Evolutionary conservation across 2,329 filamentous ascomycete genomes (phyloP), one percentile per base, ranked within the genome.

Genomic region (Ceratocystis alfenasii): DNA sequence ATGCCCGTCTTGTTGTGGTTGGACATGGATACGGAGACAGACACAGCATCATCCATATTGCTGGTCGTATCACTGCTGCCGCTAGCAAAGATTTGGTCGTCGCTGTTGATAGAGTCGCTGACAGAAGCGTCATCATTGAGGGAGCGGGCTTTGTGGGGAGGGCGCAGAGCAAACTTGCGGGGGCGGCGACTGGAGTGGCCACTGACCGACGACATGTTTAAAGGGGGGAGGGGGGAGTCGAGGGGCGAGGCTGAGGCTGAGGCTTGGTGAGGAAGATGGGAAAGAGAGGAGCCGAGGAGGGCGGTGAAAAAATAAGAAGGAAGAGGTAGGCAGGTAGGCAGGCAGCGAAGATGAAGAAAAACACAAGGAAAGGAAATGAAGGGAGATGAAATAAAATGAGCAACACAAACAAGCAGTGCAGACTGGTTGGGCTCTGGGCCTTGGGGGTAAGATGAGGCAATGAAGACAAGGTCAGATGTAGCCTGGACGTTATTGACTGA

Each of bases 121-220:
- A 81, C 85, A 63, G 85, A 87, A 73, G 87, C 85, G 70, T 87
- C 84, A 70, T 87, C 84, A 62, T 86, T 84, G 67, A 80, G 76
- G 64, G 77, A 59, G 1, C 55, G 20, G 3, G 55, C 55, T 36
- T 59, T 59, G 22, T 76, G 68, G 83, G 82, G 63, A 75, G 78
- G 84, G 72, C 86, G 83, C 71, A 83, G 83, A 73, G 84, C 84
- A 74, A 87, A 82, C 76, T 85, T 86, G 76, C 82, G 86, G 75
- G 84, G 33, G 17, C 55, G 55, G 5, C 55, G 55, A 59, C 25
- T 12, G 17, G 55, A 59, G 55, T 59, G 55, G n/a, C n/a, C n/a
- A n/a, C n/a, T n/a, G 28, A 22, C 55, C 17, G 55, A 36, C 33
- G 55, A 59, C 28, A 59, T 59, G 55, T 28, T 83, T 73, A 83